A percentile compares a stretch with the other conserved stretches of the same genome.
phyloP scores from a whole-genome alignment of 192 early-diverging fungal species.

The Funneliformis mosseae region DNA sequence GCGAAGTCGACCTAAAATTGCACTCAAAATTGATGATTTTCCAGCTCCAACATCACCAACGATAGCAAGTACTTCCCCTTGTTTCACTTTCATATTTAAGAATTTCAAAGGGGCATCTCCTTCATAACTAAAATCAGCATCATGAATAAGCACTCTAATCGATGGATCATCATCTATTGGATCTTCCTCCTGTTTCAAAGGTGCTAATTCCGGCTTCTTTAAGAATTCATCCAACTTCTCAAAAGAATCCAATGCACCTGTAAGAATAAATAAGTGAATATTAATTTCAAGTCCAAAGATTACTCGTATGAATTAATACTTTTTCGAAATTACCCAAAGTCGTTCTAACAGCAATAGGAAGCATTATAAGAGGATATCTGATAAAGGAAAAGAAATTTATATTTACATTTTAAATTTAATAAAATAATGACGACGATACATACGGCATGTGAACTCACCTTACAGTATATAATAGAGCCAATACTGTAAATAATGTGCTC shows the following conservation, averaged over 20 bases:
- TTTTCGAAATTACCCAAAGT: slow-evolving; percentile 34
- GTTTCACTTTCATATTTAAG: slow-evolving; percentile 53
- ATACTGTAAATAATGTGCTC: slow-evolving; percentile 58
- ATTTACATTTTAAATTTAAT: not conserved
- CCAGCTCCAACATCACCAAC: slow-evolving; percentile 71
- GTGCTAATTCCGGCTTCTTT: slow-evolving; percentile 61
- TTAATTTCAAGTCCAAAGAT: not conserved
- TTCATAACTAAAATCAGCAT: slow-evolving; percentile 61
- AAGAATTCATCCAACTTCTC: slow-evolving; percentile 63
- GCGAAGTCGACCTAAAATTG: slow-evolving; percentile 69
- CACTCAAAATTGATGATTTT: slow-evolving; percentile 67
- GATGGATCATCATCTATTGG: slow-evolving; percentile 39
- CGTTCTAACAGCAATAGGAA: slow-evolving; percentile 64
- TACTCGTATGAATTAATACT: not conserved
- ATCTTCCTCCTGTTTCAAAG: slow-evolving; percentile 36
- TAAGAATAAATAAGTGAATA: not conserved
- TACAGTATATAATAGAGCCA: slow-evolving; percentile 73
- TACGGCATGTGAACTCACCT: slow-evolving; percentile 30
- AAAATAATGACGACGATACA: too few species aligned
- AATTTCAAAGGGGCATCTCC: slow-evolving; percentile 49
- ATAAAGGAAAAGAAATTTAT: not conserved
- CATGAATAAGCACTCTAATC: slow-evolving; percentile 53
- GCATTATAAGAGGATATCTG: slow-evolving; percentile 65
- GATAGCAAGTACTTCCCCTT: slow-evolving; percentile 62
- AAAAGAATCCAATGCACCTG: slow-evolving; percentile 59